phyloP scores from a whole-genome alignment of 768 basidiomycete species.

The Pulveroboletus sp. region DNA sequence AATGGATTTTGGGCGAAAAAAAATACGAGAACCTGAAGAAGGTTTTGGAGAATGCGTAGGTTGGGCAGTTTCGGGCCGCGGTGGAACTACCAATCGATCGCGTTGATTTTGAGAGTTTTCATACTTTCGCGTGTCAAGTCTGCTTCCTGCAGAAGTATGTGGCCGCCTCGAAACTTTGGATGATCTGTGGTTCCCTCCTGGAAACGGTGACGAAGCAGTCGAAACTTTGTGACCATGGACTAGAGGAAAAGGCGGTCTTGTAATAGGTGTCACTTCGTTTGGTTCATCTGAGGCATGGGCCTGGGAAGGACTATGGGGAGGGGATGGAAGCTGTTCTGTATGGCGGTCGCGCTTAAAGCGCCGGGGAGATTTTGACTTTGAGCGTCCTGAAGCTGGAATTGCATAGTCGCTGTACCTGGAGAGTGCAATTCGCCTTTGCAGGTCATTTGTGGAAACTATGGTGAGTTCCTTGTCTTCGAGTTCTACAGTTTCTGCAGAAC shows the following conservation, averaged over 20 bases:
- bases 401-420: conserved; percentile 52
- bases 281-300: conserved; percentile 8
- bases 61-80: conserved; percentile 29
- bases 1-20: conserved; percentile 21
- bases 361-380: conserved; percentile 58
- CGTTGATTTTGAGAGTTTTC: conserved; percentile 13
- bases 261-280: conserved; percentile 1
- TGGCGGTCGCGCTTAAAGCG: conserved; percentile 35
- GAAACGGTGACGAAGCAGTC: conserved; percentile 30
- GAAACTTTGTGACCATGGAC: conserved; percentile 28
- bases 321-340: conserved; percentile 34
- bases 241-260: conserved; percentile 4
- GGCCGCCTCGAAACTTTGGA: conserved; percentile 47
- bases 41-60: conserved; percentile 14
- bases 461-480: conserved; percentile 64
- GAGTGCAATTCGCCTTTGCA: conserved; percentile 61
- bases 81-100: conserved; percentile 13
- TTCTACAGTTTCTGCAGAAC: conserved; percentile 60
- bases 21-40: conserved; percentile 8
- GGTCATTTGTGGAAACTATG: conserved; percentile 65
- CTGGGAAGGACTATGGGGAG: conserved; percentile 34
- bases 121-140: conserved; percentile 16
- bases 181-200: conserved; percentile 25
- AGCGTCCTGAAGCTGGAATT: conserved; percentile 30
- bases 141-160: conserved; percentile 66